Conservation (phyloP, 352 stramenopile genomes). For the Thraustochytrium striatum region DNA sequence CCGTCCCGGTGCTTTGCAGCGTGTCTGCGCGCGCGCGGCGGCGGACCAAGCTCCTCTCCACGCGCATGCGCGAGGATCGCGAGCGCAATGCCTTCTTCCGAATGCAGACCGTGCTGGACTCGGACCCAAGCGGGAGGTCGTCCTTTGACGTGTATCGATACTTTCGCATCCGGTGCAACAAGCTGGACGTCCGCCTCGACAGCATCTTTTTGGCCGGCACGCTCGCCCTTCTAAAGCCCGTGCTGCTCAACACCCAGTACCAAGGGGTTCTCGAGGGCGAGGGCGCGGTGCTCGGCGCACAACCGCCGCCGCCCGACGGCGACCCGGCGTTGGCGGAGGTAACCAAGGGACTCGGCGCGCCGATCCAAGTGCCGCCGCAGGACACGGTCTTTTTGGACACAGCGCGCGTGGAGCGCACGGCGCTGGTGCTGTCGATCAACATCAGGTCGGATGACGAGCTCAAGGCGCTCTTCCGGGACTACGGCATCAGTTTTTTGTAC, state of each 20-base stretch:
- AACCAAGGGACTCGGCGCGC: background rate
- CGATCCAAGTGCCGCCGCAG: conserved; percentile 8
- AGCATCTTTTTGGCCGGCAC: background rate
- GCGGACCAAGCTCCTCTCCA: conserved; percentile 5
- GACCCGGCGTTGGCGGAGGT: background rate
- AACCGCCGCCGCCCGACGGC: background rate
- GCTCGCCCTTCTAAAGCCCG: background rate
- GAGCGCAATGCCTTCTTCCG: conserved; percentile 2
- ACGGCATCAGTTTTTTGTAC: background rate
- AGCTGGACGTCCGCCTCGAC: conserved; percentile 33
- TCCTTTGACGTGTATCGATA: conserved; percentile 38
- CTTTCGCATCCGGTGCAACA: conserved; percentile 12
- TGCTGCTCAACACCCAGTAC: background rate
- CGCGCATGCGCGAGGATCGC: background rate
- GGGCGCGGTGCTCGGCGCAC: conserved; percentile 11
- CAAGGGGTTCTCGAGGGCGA: conserved; percentile 22
- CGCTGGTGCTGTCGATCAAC: conserved; percentile 29
- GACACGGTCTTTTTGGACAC: conserved; percentile 38
- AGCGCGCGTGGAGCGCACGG: background rate
- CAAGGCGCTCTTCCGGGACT: background rate
- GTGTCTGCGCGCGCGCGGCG: conserved; percentile 10
- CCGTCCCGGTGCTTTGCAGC: background rate
- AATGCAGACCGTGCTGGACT: conserved; percentile 16
- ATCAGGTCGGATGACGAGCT: conserved; percentile 21
- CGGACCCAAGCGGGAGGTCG: background rate